Evolutionary conservation across 148 eudicot species (phyloP), one percentile per base, ranked within the genome.

Genomic region (Rhododendron molle): DNA sequence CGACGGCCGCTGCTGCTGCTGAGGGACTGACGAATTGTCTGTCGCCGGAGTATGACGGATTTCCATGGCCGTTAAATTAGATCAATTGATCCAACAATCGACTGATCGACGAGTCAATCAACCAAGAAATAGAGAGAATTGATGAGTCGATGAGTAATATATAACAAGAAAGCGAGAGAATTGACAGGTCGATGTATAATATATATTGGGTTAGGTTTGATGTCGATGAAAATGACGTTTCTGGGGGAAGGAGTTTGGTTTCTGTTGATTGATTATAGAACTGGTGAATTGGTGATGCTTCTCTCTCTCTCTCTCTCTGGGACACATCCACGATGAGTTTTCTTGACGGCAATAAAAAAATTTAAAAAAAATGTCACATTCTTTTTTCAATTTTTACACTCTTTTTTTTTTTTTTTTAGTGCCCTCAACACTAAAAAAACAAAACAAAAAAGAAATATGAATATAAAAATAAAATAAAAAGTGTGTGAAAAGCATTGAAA

Each of bases 11-110:
- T 26, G 88, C 52, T 54, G 86, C 50, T 26, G 88, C 52, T 54
- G 86, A 14, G 67, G 87, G 23, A 56, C 83, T 47, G 89, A 65
- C 26, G 86, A 81, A 28, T 88, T 88, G 56, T 81, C 89, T 78
- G 83, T 76, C 73, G 88, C 30, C 83, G 83, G 46, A 47, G 34
- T 85, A 62, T 71, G 83, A 21, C 87, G 83, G 34, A 85, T 83
- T 85, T 85, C 87, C 87, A 85, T 85, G 65, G 77, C 30, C 52
- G 72, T 21, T 7, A 21, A 7, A 12, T 11, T 12, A 26, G 36
- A 47, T 13, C 16, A n/a, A 80, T 49, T 4, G 36, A 49, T 50
- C 60, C 2, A 47, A 18, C 15, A 21, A 21, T 56, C 30, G 40
- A 56, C 13, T 34, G 72, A 54, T 36, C 69, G 54, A 78, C 7